Base-by-base conservation (phyloP, 2,329 filamentous ascomycete genomes). In the Curvularia sp. region DNA sequence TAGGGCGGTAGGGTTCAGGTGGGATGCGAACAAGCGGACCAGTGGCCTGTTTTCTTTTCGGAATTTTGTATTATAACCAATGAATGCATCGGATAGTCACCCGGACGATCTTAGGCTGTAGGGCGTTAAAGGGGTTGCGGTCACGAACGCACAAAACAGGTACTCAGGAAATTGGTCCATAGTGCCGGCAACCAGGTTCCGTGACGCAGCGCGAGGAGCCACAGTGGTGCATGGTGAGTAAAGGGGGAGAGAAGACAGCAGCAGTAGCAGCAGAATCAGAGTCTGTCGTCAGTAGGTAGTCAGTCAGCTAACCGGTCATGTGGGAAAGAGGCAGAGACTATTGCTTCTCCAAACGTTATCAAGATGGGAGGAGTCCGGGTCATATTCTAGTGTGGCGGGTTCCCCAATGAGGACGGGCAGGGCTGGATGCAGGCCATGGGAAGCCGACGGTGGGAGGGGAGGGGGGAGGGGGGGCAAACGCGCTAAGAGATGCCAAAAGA, bases 401-500 rank as follows among this genome's bases (percentile, higher is more conserved):
- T 51, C 49, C 28, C 49, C 34, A 21, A 30, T 55, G 39, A n/a
- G n/a, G n/a, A 39, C 27, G 36, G 21, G 45, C 52, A 41, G 45
- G 56, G 52, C 55, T 56, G 50, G 15, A 56, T 39, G 46, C 53
- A 55, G 28, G 53, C 34, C 25, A 28, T 51, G 32, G 45, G 30
- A 8, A 13, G 27, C 52, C 52, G 36, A 49, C 32, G 32, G 18
- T 19, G 30, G 15, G 43, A 51, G 19, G 49, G 39, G 55, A n/a
- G n/a, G n/a, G n/a, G n/a, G n/a, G n/a, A n/a, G n/a, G n/a, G n/a
- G n/a, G n/a, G n/a, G n/a, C n/a, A n/a, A 5, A 49, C 21, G 57
- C 62, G 59, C 62, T 64, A 64, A 63, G 46, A 18, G 50, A 46
- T 49, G 49, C 41, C 51, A 58, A 43, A 60, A 18, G 53, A 57